Conservation (phyloP, 106 monocot genomes). For the Platanthera guangdongensis region DNA sequence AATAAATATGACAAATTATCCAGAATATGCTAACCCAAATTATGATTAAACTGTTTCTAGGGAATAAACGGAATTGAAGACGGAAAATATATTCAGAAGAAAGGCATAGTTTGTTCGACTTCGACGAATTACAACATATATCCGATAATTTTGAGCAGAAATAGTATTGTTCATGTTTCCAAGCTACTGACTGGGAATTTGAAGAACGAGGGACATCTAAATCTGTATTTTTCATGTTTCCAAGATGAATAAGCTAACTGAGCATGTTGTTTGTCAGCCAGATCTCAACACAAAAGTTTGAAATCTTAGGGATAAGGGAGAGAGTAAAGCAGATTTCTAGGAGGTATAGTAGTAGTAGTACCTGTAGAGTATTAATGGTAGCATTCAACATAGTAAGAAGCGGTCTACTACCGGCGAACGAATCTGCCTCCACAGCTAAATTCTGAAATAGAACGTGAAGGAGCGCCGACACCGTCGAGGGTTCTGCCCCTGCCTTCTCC, state of each 20-base stretch:
- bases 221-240: not conserved
- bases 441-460: slow-evolving; percentile 68
- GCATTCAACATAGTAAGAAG: slow-evolving; percentile 17
- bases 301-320: slow-evolving; percentile 18
- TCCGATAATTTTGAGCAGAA: not conserved
- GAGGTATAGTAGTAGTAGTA: not conserved
- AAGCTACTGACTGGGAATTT: not conserved
- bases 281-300: not conserved
- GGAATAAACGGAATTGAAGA: not conserved
- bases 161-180: not conserved
- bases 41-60: not conserved
- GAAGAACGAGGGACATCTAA: not conserved
- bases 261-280: not conserved
- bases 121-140: not conserved
- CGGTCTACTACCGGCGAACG: slow-evolving; percentile 21
- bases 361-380: slow-evolving; percentile 8
- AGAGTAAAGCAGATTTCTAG: slow-evolving; percentile 25
- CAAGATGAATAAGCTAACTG: not conserved
- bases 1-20: not conserved
- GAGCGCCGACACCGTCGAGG: too few relatives aligned
- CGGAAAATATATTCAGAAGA: not conserved
- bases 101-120: not conserved
- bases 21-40: not conserved
- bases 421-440: slow-evolving; percentile 48
- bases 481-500: too few relatives aligned